Evolutionary conservation across 768 basidiomycete species (phyloP), one percentile per base, ranked within the genome.

Genomic region (Lactifluus hygrophoroides): DNA sequence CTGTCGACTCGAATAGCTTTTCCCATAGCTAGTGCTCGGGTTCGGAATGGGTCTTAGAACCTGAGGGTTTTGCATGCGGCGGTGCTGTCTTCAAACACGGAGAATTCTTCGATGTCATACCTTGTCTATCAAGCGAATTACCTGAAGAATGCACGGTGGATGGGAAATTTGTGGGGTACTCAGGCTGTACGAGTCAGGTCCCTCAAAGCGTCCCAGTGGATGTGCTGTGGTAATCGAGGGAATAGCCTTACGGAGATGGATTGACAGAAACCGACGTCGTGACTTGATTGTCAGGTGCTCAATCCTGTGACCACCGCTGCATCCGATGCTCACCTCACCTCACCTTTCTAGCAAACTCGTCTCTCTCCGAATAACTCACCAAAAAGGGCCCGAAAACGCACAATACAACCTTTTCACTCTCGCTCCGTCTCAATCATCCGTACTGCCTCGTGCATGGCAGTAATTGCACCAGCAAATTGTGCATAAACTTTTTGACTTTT

Each of bases 391-490:
- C 69, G 72, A 66, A 58, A 67, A 73, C 85, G 66, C 66, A 72
- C 53, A 74, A 82, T 53, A 81, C 80, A 8, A 54, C 67, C 9
- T 71, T 91, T 38, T 77, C 81, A 1, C 76, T 92, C 23, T 71
- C 75, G 3, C 69, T 91, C 21, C 78, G 84, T 32, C 69, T 89
- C 37, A 80, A 88, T 63, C 77, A 86, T 65, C 91, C 91, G 0
- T 92, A 93, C 63, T 90, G 86, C 83, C 72, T 92, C 54, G 73
- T 91, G 17, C 90, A 93, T 66, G 77, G 79, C 54, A 90, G 90
- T 34, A 85, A 81, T 64, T 93, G n/a, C n/a, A n/a, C n/a, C n/a
- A n/a, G n/a, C n/a, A n/a, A n/a, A n/a, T n/a, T n/a, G n/a, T n/a
- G n/a, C n/a, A n/a, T n/a, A n/a, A n/a, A n/a, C n/a, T n/a, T n/a